These are phyloP conservation scores for Elsinoe fawcettii DNA, from an alignment of 2,329 filamentous ascomycete genomes.

Conservation along the genomic window DNA sequence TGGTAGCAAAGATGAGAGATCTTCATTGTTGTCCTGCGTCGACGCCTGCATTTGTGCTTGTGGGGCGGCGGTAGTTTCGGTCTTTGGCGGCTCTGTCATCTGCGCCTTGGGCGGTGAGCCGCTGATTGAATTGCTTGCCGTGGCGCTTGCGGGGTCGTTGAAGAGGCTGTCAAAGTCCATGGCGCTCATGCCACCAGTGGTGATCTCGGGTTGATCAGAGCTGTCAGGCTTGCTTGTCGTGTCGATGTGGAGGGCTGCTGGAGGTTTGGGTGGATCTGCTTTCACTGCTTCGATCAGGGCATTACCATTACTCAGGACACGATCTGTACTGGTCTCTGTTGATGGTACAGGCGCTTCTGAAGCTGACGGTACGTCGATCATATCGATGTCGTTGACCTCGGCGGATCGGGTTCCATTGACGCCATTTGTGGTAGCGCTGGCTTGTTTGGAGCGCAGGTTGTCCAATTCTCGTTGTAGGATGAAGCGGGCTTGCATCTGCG, in stretches of 20 bases:
- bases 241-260: not conserved
- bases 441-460: conserved; percentile 22
- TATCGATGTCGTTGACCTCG: conserved; percentile 18
- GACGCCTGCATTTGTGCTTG: conserved; percentile 19
- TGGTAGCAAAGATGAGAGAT: conserved; percentile 32
- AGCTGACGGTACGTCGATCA: conserved; percentile 16
- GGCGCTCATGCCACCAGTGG: conserved; percentile 22
- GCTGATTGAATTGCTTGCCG: conserved; percentile 20
- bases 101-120: conserved; percentile 14
- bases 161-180: conserved; percentile 32
- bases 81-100: not conserved
- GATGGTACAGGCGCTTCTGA: not conserved
- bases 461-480: conserved; percentile 32
- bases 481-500: conserved; percentile 26
- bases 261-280: conserved; percentile 7
- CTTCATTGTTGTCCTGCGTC: conserved; percentile 22
- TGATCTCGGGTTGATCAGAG: conserved; percentile 5
- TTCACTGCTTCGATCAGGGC: conserved; percentile 9
- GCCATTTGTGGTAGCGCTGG: not conserved
- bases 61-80: not conserved
- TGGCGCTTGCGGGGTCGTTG: conserved; percentile 24
- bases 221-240: conserved; percentile 1
- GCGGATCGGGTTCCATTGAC: conserved; percentile 8
- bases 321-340: not conserved
- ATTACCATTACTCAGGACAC: not conserved